Evolutionary conservation across 805 yeast genomes (phyloP).

Genomic region (Zygotorulaspora chibaensis): DNA sequence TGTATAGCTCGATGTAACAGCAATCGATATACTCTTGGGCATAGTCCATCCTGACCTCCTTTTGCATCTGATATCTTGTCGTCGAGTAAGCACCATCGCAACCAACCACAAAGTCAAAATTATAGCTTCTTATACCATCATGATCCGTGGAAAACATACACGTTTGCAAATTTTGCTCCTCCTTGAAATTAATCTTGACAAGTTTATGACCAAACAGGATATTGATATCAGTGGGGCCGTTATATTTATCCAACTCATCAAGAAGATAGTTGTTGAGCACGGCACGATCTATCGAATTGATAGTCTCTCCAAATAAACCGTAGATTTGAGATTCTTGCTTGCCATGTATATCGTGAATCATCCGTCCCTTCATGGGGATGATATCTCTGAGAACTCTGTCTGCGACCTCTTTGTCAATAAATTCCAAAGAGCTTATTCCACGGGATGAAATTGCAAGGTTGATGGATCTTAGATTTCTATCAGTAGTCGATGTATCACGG

Average conservation of each 20-base stretch:
- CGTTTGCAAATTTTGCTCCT: conserved; percentile 16
- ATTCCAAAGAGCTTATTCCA: conserved; percentile 66
- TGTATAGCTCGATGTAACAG: conserved; percentile 74
- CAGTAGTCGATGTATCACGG: conserved; percentile 35
- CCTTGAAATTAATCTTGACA: conserved; percentile 37
- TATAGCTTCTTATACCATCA: conserved; percentile 17
- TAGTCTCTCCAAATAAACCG: conserved; percentile 77
- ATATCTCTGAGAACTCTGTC: conserved; percentile 51
- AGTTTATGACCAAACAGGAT: conserved; percentile 57
- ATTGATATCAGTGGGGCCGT: conserved; percentile 36
- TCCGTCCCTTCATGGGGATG: conserved; percentile 84
- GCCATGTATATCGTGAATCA: conserved; percentile 75
- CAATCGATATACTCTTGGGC: conserved; percentile 77
- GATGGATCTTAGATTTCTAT: conserved; percentile 57
- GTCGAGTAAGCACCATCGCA: conserved; percentile 83
- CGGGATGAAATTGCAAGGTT: conserved; percentile 85
- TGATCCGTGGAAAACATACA: conserved; percentile 23
- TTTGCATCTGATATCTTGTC: conserved; percentile 65
- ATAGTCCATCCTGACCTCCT: conserved; percentile 61
- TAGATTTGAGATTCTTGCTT: conserved; percentile 63
- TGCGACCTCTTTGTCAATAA: conserved; percentile 58
- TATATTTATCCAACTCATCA: conserved; percentile 52
- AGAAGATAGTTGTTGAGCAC: conserved; percentile 61
- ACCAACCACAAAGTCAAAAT: conserved; percentile 65
- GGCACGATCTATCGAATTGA: conserved; percentile 79